Evolutionary conservation across 306 rosid species (phyloP), one percentile per base, ranked within the genome.

Genomic region (Vicia sativa): DNA sequence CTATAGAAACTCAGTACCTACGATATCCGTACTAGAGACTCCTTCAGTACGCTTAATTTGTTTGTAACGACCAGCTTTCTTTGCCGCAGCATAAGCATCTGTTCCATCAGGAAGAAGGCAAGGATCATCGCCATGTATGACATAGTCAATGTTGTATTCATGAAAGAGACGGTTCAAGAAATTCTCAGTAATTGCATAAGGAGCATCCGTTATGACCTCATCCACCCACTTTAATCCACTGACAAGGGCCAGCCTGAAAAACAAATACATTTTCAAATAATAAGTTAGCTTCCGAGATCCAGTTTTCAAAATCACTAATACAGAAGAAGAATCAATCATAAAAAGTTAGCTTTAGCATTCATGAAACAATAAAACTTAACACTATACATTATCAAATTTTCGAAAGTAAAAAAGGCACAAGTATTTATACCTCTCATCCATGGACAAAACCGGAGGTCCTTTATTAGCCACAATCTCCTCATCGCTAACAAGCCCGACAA

Each of bases 151-250:
- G 69, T 88, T 95, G 85, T 95, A 80, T 77, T 95, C 99, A 70
- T 80, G 87, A 75, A 95, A 95, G 82, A 95, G 99, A 35, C 75
- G 95, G 74, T 85, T 71, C 97, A 95, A 88, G 83, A 95, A 95
- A 64, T 87, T 69, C 68, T 90, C 96, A 5, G 96, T 91, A 72
- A 95, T 95, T 73, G 81, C 99, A 81, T 95, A 95, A 13, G 99
- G 99, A 81, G 97, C 99, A 44, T 78, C 95, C 71, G 92, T 74
- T 74, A 95, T 95, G 79, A 95, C 99, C 73, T 90, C 91, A 80
- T 95, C 99, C 81, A 95, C 99, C 99, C 99, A 95, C 82, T 95
- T 95, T 86, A 95, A 82, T 62, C 99, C 99, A 61, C 96, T 88
- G 44, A 95, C 97, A 76, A 95, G 97, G 74, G 82, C 84, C 81